Evolutionary conservation across 2,329 filamentous ascomycete genomes (phyloP).

Genomic region (Beauveria sp.): DNA sequence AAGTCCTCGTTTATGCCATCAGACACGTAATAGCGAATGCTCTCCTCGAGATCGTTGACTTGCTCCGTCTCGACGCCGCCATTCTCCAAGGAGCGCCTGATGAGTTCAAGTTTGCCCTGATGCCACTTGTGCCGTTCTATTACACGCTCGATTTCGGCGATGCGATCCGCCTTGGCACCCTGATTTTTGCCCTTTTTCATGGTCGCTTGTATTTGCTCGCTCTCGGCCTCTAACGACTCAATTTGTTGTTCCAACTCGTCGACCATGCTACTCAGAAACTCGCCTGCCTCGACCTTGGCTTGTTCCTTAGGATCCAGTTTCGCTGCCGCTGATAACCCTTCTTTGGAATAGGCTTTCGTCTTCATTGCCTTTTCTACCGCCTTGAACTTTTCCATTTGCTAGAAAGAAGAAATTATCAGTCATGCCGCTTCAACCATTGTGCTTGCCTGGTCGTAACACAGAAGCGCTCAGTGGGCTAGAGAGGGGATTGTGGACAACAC

Average conservation of each 20-base stretch:
- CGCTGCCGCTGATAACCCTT: conserved; percentile 82
- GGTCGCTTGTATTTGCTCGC: conserved; percentile 75
- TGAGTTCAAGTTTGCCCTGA: conserved; percentile 82
- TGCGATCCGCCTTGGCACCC: conserved; percentile 71
- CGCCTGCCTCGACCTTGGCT: conserved; percentile 79
- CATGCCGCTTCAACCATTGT: not conserved
- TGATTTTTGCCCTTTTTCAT: conserved; percentile 96
- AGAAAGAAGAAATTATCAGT: conserved; percentile 21
- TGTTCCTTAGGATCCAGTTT: conserved; percentile 97
- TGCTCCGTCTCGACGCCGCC: conserved; percentile 81
- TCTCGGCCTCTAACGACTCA: conserved; percentile 84
- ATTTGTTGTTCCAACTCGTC: conserved; percentile 92
- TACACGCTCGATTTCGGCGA: conserved; percentile 74
- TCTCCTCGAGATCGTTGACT: conserved; percentile 82
- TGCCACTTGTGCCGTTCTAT: conserved; percentile 97
- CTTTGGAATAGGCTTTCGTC: conserved; percentile 98
- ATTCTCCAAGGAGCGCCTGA: conserved; percentile 86
- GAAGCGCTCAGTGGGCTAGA: not conserved
- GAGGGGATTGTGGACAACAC: conserved; percentile 27
- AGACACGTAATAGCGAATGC: conserved; percentile 90
- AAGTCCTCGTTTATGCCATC: conserved; percentile 85
- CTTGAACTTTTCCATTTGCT: conserved; percentile 99
- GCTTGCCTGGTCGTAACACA: not conserved
- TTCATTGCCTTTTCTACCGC: conserved; percentile 99
- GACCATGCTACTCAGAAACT: conserved; percentile 80